phyloP scores from a whole-genome alignment of 164 flowering plant genomes.

The Magnolia officinalis region DNA sequence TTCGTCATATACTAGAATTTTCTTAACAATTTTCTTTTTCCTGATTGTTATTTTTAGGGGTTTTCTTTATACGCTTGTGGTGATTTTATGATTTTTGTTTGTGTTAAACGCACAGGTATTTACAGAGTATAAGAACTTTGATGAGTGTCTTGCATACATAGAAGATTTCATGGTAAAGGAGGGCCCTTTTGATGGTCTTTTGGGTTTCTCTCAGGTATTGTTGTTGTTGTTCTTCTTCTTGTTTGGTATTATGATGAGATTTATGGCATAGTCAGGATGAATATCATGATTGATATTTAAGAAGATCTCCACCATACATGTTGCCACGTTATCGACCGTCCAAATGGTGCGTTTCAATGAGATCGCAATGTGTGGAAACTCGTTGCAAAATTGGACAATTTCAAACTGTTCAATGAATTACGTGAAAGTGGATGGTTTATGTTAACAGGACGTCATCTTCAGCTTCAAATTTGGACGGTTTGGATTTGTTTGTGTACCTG shows the following conservation, averaged over 20 bases:
- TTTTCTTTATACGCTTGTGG: not conserved
- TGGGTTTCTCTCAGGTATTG: slow-evolving; percentile 85
- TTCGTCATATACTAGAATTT: not conserved
- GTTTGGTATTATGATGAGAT: too few relatives aligned
- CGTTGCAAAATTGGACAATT: not conserved
- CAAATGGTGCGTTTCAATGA: not conserved
- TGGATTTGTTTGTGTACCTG: too few relatives aligned
- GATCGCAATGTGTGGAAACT: not conserved
- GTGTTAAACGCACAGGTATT: slow-evolving; percentile 37
- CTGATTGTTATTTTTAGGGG: not conserved
- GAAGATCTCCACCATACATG: too few relatives aligned
- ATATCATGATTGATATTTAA: too few relatives aligned
- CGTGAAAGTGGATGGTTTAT: too few relatives aligned
- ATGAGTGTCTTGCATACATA: slow-evolving; percentile 60
- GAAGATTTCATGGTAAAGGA: slow-evolving; percentile 63
- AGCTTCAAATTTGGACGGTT: too few relatives aligned
- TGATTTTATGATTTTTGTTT: not conserved
- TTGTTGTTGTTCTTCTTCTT: too few relatives aligned
- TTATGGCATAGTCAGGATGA: too few relatives aligned
- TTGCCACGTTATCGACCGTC: not conserved
- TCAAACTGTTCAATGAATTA: too few relatives aligned
- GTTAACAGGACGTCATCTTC: too few relatives aligned
- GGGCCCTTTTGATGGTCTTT: slow-evolving; percentile 82
- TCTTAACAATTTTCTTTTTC: not conserved
- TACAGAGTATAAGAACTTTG: slow-evolving; percentile 59